Evolutionary conservation across 1,284 basidiomycete genomes (phyloP), one percentile per base, ranked within the genome.

Genomic region (Moniliophthora roreri): DNA sequence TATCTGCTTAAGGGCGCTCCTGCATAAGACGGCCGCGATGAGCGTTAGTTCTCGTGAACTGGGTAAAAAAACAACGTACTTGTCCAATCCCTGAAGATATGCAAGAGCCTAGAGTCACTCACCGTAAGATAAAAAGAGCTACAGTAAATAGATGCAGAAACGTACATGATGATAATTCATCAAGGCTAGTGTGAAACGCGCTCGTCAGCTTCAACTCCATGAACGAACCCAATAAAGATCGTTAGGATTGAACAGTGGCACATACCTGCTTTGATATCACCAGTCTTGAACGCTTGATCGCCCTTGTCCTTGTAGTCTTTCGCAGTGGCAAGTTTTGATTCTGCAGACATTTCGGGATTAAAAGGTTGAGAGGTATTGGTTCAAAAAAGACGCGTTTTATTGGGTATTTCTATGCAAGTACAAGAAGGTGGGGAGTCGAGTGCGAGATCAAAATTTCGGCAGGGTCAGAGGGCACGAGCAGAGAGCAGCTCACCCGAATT

Each of bases 241-340:
- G 37, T 24, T 20, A 49, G 9, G 39, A 54, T 51, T 39, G 16
- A 24, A 42, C 20, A 36, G 56, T 49, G 39, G 20, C 32, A 60
- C 81, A 52, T 60, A 90, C 89, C 89, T 61, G 71, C 75, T 62
- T 79, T 77, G 39, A 79, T 52, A 57, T 89, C 78, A 15, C 84
- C 86, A 8, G 69, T 66, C 66, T 87, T 89, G 73, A 91, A 92
- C 1, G 86, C 84, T 55, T 80, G 70, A 74, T 92, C 89, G n/a
- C 71, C 89, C 11, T 67, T 69, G n/a, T 84, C 84, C 65, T 92
- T 92, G 75, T 84, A 82, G 61, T 83, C 71, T 66, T 77, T 84
- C 32, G 85, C 89, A 0, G 71, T 80, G 16, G 68, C 69, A 37
- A 91, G 61, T 66, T 91, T 90, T 36, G 68, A 61, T 51, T 75